These are phyloP conservation scores for Amanita jacksonii DNA, from an alignment of 768 basidiomycete species.

Conservation along the genomic window DNA sequence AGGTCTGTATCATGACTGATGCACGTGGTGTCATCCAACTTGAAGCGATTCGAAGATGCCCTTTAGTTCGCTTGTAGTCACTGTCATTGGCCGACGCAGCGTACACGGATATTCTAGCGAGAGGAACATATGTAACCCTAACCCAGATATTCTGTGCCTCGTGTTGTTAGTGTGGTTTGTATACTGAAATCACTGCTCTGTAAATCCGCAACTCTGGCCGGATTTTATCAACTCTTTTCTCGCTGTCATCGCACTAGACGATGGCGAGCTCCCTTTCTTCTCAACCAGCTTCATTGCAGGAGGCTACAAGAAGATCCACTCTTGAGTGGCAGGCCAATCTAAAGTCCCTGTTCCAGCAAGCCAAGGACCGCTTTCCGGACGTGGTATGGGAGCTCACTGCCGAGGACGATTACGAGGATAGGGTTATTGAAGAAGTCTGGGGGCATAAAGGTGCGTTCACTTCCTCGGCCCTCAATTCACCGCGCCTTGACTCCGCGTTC, in stretches of 20 bases:
- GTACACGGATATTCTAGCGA: no score
- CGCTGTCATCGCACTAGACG: slow-evolving; percentile 3
- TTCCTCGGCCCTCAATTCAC: background rate
- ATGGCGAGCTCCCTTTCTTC: slow-evolving; percentile 1
- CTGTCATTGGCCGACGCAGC: no score
- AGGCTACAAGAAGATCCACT: slow-evolving; percentile 62
- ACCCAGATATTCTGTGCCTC: background rate
- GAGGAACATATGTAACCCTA: slow-evolving; percentile 6
- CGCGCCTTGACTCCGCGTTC: background rate
- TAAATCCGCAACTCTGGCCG: slow-evolving; percentile 8
- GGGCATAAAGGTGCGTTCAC: slow-evolving; percentile 81
- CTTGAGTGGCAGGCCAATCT: slow-evolving; percentile 76
- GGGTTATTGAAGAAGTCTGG: slow-evolving; percentile 59
- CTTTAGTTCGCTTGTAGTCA: no score
- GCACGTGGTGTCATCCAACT: no score
- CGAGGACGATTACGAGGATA: slow-evolving; percentile 40
- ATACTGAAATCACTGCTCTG: background rate
- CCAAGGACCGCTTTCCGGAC: slow-evolving; percentile 93
- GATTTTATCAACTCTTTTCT: background rate
- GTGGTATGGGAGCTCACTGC: slow-evolving; percentile 78
- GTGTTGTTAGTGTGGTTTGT: slow-evolving; percentile 3
- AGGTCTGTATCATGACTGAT: no score
- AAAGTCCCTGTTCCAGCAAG: slow-evolving; percentile 61
- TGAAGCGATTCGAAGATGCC: no score
- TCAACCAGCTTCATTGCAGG: slow-evolving; percentile 43